Evolutionary conservation across 768 basidiomycete species (phyloP).

Genomic region (Udeniomyces megalosporus): DNA sequence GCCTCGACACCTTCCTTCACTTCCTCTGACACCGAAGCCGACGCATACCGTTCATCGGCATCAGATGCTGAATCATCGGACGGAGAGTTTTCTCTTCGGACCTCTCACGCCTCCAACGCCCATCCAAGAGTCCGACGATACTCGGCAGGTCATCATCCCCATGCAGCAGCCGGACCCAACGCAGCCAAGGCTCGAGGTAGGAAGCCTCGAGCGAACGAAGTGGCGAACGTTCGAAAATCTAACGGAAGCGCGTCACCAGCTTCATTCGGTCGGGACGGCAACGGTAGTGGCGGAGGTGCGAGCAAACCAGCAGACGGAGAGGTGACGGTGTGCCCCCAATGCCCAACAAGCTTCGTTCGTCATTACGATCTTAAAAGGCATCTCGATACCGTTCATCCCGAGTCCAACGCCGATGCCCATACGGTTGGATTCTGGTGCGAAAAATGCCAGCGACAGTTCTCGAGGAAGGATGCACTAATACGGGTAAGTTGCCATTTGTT

Average conservation of each 20-base stretch:
- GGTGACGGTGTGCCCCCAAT: too few relatives aligned
- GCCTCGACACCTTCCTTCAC: too few relatives aligned
- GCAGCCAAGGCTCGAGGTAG: not conserved
- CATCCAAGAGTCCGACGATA: not conserved
- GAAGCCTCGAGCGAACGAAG: not conserved
- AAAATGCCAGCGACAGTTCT: constrained; percentile 3
- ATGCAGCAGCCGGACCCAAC: not conserved
- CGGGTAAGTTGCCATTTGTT: not conserved
- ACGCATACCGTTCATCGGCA: not conserved
- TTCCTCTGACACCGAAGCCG: not conserved
- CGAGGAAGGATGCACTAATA: constrained; percentile 14
- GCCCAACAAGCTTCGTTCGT: not conserved
- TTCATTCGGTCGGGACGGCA: too few relatives aligned
- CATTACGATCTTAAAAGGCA: not conserved
- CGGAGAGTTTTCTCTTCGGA: not conserved
- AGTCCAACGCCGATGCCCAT: not conserved
- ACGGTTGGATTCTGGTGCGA: constrained; percentile 6
- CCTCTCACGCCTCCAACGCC: not conserved
- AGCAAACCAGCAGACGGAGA: too few relatives aligned
- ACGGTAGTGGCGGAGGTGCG: too few relatives aligned
- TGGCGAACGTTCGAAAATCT: not conserved
- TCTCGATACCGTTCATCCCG: not conserved
- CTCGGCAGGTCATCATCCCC: not conserved
- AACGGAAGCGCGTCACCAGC: too few relatives aligned
- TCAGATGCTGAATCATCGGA: not conserved